Conservation (phyloP, 2,329 filamentous ascomycete genomes). For the Epichloe typhina region DNA sequence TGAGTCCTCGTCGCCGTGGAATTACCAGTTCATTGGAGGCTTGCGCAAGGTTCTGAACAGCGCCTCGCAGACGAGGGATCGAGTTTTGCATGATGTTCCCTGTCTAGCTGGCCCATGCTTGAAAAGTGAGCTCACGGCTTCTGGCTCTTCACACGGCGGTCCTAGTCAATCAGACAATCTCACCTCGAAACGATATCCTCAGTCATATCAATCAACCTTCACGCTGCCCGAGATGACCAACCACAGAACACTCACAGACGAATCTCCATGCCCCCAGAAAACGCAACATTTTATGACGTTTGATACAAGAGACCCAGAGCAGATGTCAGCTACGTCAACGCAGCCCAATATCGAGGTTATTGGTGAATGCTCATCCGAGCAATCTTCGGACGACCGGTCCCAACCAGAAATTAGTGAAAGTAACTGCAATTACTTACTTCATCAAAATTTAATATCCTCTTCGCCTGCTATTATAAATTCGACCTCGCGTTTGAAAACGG, state of each 20-base stretch:
- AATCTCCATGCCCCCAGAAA: neutral
- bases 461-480: neutral
- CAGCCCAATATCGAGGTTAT: slow-evolving; percentile 39
- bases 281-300: neutral
- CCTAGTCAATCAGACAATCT: neutral
- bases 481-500: slow-evolving; percentile 10
- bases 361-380: slow-evolving; percentile 32
- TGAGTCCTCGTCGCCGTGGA: slow-evolving; percentile 31
- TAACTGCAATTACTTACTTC: slow-evolving; percentile 40
- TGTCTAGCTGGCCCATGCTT: neutral
- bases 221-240: slow-evolving; percentile 38
- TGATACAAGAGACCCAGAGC: slow-evolving; percentile 20
- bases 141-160: neutral
- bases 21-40: slow-evolving; percentile 40
- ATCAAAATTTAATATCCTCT: slow-evolving; percentile 28
- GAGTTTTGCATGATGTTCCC: neutral
- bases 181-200: slow-evolving; percentile 13
- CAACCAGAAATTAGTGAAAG: slow-evolving; percentile 24
- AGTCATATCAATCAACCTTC: slow-evolving; percentile 23
- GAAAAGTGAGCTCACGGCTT: neutral
- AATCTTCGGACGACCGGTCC: slow-evolving; percentile 23
- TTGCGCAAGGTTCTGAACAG: slow-evolving; percentile 34
- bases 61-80: neutral
- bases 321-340: slow-evolving; percentile 28
- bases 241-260: slow-evolving; percentile 36